Evolutionary conservation across 805 yeast species (phyloP).

Genomic region (Starmerella vitae): DNA sequence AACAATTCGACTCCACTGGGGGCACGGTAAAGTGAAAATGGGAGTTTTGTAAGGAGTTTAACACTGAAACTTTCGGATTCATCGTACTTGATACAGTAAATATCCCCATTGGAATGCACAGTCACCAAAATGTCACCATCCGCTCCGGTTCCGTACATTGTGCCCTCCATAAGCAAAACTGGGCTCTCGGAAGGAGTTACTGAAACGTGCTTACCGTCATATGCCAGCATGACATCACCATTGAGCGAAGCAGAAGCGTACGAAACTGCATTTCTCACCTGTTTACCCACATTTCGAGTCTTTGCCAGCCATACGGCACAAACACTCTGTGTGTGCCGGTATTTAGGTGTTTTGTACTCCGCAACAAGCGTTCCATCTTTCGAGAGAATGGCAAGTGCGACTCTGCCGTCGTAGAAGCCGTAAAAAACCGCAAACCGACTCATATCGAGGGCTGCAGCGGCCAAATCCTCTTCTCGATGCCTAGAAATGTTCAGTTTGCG

Average conservation of each 20-base stretch:
- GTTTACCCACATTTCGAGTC: constrained; percentile 9
- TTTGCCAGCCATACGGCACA: constrained; percentile 22
- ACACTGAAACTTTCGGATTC: neutral
- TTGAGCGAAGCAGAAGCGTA: constrained; percentile 15
- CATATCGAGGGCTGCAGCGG: constrained; percentile 19
- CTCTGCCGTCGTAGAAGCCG: constrained; percentile 22
- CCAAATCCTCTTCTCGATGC: constrained; percentile 9
- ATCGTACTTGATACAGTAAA: constrained; percentile 1
- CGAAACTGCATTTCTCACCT: constrained; percentile 1
- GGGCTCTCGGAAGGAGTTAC: constrained; percentile 2
- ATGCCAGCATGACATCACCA: constrained; percentile 12
- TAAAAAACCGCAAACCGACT: constrained; percentile 25
- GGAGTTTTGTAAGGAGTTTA: constrained; percentile 2
- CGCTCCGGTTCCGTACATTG: constrained; percentile 10
- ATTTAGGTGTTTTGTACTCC: constrained; percentile 18
- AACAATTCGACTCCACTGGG: constrained; percentile 7
- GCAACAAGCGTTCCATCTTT: constrained; percentile 21
- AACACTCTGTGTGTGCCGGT: constrained; percentile 20
- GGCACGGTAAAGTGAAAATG: neutral
- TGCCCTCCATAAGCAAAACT: constrained; percentile 11
- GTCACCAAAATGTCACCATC: constrained; percentile 12
- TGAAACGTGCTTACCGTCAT: neutral
- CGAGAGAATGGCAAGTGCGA: constrained; percentile 18
- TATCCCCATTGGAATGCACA: constrained; percentile 6
- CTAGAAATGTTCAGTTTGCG: constrained; percentile 20